Conservation (phyloP, 192 early-diverging fungal species). For the Gigaspora rosea region DNA sequence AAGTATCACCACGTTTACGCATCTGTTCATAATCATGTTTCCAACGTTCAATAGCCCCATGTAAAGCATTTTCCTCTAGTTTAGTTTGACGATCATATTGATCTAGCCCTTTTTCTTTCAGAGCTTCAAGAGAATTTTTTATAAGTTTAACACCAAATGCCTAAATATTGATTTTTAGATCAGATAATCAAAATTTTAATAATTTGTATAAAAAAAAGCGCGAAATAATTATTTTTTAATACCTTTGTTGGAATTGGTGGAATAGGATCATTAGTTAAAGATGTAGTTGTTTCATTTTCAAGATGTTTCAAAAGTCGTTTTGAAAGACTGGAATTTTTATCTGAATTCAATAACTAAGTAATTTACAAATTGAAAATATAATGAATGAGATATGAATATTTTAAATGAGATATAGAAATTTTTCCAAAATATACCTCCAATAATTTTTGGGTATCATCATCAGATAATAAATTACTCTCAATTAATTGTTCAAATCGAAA, state of each 20-base stretch:
- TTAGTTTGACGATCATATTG: constrained; percentile 75
- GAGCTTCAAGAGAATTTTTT: constrained; percentile 63
- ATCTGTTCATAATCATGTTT: constrained; percentile 55
- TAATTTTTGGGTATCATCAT: background rate
- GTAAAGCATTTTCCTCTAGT: constrained; percentile 81
- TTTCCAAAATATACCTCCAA: background rate
- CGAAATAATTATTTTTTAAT: too few species aligned
- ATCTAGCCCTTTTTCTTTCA: constrained; percentile 54
- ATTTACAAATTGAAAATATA: background rate
- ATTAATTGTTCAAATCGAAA: constrained; percentile 17
- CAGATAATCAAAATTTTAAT: background rate
- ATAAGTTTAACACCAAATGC: constrained; percentile 79
- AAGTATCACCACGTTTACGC: constrained; percentile 55
- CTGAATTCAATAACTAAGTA: background rate
- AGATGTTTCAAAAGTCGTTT: background rate
- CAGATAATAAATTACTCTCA: constrained; percentile 5
- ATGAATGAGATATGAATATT: background rate
- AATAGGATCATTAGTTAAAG: too few species aligned
- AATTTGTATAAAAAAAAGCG: too few species aligned
- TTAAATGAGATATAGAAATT: background rate
- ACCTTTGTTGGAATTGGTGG: too few species aligned
- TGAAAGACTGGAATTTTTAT: background rate
- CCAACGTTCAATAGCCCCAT: constrained; percentile 69
- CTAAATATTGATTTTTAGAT: constrained; percentile 17
- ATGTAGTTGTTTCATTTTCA: background rate